phyloP scores from a whole-genome alignment of 176 grass and related monocot genomes.

The Oryza meridionalis region DNA sequence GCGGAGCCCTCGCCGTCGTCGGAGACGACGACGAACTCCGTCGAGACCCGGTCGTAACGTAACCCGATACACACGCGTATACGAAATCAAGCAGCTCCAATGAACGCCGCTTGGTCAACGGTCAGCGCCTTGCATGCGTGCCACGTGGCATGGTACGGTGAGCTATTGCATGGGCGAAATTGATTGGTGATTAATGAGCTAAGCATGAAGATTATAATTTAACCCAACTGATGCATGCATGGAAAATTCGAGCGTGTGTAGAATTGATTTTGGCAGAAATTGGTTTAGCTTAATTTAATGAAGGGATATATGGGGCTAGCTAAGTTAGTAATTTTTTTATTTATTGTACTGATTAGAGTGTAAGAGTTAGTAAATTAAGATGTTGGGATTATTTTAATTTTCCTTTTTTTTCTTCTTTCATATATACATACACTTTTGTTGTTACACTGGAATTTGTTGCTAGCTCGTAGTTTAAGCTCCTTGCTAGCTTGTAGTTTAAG shows the following conservation, averaged over 20 bases:
- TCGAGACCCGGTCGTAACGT: constrained; percentile 21
- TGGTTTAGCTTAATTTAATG: constrained; percentile 40
- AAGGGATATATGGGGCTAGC: neutral
- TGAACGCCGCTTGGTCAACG: neutral
- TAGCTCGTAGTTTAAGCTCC: constrained; percentile 16
- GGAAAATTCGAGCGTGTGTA: neutral
- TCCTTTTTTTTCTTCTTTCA: neutral
- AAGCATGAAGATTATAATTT: neutral
- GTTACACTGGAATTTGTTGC: constrained; percentile 8
- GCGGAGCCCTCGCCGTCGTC: neutral
- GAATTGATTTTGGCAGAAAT: constrained; percentile 3
- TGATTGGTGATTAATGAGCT: neutral
- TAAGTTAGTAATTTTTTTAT: constrained; percentile 3
- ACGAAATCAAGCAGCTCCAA: neutral
- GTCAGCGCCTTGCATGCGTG: constrained; percentile 10
- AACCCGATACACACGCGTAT: neutral
- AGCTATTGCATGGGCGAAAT: neutral
- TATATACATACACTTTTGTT: neutral
- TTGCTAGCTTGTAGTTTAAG: constrained; percentile 17
- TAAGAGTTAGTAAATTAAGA: neutral
- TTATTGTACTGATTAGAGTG: neutral
- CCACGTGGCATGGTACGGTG: neutral
- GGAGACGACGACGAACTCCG: neutral
- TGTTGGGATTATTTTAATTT: neutral
- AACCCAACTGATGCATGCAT: neutral